Evolutionary conservation across 805 yeast species (phyloP), one percentile per base, ranked within the genome.

Genomic region (Metschnikowia picachoensis): DNA sequence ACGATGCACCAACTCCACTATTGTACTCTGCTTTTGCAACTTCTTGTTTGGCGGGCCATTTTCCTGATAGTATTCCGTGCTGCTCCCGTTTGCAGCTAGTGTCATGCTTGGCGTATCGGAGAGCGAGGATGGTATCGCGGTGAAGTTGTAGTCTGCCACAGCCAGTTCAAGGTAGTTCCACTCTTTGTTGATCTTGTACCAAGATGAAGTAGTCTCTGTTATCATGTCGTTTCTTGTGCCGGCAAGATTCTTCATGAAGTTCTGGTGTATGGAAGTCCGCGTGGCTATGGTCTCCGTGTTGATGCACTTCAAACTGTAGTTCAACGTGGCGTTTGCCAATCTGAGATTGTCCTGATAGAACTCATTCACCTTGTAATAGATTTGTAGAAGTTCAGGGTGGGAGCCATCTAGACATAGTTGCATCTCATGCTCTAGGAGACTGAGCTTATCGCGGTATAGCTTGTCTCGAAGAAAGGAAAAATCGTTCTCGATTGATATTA

Each of bases 151-250:
- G 64, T 76, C 78, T 6, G 82, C 71, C 15, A 78, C 81, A 41
- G 80, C 57, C 51, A 78, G 77, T 62, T 89, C 96, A 79, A 88
- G 76, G 37, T 81, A 82, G 52, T 95, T 76, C 57, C 97, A 76
- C 62, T 94, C 98, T 58, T 84, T 81, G 65, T 90, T 91, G 59
- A 91, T 86, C 54, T 86, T 84, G 69, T 92, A 92, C 98, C 98
- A 94, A 51, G 80, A 76, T 35, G 85, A 78, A 6, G 97, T 91
- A 4, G 95, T 86, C 8, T 79, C 75, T 48, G 79, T 73, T 39
- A 92, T 75, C 70, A 88, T 74, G 25, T 76, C 71, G 43, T 76
- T 75, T 50, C 89, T 85, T 38, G 77, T 64, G 59, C 89, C 95
- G 56, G 83, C 79, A 31, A 79, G 70, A 47, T 79, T 76, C 57